Evolutionary conservation across 2,329 filamentous ascomycete genomes (phyloP).

Genomic region (Ophiobolus disseminans): DNA sequence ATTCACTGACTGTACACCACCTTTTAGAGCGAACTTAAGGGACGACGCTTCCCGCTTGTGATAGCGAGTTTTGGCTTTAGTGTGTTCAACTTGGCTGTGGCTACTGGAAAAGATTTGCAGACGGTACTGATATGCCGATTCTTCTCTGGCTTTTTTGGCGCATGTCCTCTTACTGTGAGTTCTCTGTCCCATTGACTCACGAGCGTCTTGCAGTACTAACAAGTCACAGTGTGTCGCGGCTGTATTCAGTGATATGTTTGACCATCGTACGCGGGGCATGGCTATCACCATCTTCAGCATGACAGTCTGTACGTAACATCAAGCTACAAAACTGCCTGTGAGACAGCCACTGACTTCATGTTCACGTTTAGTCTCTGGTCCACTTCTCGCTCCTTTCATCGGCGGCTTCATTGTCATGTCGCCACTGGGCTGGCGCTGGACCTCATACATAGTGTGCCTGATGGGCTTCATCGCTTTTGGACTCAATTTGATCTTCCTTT

Average conservation of each 20-base stretch:
- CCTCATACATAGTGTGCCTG: slow-evolving; percentile 61
- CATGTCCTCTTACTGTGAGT: slow-evolving; percentile 60
- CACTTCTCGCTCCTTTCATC: slow-evolving; percentile 61
- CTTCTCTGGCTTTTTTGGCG: slow-evolving; percentile 61
- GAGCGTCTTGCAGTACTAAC: slow-evolving; percentile 3
- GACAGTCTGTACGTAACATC: too few species aligned
- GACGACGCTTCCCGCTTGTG: slow-evolving; percentile 57
- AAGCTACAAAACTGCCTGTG: too few species aligned
- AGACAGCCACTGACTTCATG: too few species aligned
- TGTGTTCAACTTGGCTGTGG: slow-evolving; percentile 59
- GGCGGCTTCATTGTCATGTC: slow-evolving; percentile 62
- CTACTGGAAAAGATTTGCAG: slow-evolving; percentile 60
- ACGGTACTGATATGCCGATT: slow-evolving; percentile 62
- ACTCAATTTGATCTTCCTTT: slow-evolving; percentile 61
- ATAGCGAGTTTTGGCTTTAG: slow-evolving; percentile 60
- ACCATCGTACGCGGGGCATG: slow-evolving; percentile 51
- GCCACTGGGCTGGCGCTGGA: slow-evolving; percentile 63
- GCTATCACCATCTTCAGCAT: slow-evolving; percentile 60
- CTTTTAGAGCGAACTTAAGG: slow-evolving; percentile 60
- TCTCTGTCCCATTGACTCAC: not conserved
- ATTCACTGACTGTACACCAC: too few species aligned
- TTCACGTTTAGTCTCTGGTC: too few species aligned
- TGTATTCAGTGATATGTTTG: slow-evolving; percentile 64
- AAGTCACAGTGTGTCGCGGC: slow-evolving; percentile 54
- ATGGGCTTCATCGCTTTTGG: slow-evolving; percentile 62